These are phyloP conservation scores for Blastocystis sp. DNA, from an alignment of 352 stramenopile genomes.

Conservation along the genomic window DNA sequence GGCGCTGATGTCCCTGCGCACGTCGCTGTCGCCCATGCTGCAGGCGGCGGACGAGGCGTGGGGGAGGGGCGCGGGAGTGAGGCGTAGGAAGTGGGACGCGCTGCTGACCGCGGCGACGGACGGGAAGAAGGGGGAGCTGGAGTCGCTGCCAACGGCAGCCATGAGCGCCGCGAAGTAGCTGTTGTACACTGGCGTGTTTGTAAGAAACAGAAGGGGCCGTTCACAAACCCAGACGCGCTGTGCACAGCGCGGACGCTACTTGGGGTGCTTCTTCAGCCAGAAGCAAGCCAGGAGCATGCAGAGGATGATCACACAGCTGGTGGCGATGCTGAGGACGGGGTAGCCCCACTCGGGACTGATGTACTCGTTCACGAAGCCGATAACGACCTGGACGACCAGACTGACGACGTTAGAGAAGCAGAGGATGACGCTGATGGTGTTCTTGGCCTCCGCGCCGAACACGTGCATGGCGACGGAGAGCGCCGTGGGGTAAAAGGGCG, in stretches of 20 bases:
- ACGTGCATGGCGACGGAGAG: slow-evolving; percentile 58
- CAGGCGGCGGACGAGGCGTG: slow-evolving; percentile 8
- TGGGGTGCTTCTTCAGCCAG: slow-evolving; percentile 3
- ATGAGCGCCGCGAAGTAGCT: not conserved
- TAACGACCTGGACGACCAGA: slow-evolving; percentile 44
- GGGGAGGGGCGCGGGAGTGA: not conserved
- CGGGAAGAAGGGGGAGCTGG: not conserved
- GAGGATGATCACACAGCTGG: slow-evolving; percentile 42
- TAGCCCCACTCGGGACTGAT: slow-evolving; percentile 53
- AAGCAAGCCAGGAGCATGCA: slow-evolving; percentile 22
- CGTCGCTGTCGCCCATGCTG: slow-evolving; percentile 49
- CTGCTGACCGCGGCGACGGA: slow-evolving; percentile 36
- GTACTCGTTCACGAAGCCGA: slow-evolving; percentile 57
- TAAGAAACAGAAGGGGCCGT: slow-evolving; percentile 55
- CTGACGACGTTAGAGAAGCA: slow-evolving; percentile 42
- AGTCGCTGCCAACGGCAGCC: not conserved
- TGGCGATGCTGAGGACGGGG: slow-evolving; percentile 10
- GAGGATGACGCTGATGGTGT: slow-evolving; percentile 62
- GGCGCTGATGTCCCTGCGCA: slow-evolving; percentile 40
- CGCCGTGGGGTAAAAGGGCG: slow-evolving; percentile 50
- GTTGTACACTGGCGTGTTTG: slow-evolving; percentile 18
- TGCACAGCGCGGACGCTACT: not conserved
- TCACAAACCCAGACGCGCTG: slow-evolving; percentile 25
- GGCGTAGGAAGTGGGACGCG: slow-evolving; percentile 37
- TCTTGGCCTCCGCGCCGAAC: slow-evolving; percentile 50